These are phyloP conservation scores for Acacia concinna DNA, from an alignment of 331 rosid genomes.

Conservation along the genomic window DNA sequence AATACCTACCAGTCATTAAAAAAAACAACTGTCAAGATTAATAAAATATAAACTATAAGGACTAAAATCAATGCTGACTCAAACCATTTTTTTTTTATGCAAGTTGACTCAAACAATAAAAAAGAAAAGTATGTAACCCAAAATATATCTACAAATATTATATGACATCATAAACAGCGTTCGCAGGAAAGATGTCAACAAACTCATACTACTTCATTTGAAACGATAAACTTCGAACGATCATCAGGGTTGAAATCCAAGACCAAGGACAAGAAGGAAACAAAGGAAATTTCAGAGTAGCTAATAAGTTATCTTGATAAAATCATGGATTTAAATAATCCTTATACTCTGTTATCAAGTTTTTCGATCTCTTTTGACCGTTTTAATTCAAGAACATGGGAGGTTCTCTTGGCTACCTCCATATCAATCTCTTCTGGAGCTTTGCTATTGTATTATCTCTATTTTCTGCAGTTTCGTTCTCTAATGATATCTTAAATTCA, in stretches of 20 bases:
- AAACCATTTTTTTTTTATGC: too few relatives aligned
- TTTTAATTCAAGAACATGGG: conserved; percentile 17
- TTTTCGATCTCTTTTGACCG: neutral
- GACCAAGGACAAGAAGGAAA: neutral
- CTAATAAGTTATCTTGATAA: neutral
- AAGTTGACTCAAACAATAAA: too few relatives aligned
- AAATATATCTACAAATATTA: too few relatives aligned
- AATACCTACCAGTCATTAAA: too few relatives aligned
- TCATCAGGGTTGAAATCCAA: neutral
- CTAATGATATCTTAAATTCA: conserved; percentile 34
- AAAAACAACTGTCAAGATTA: too few relatives aligned
- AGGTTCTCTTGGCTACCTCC: conserved; percentile 1
- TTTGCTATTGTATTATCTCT: too few relatives aligned
- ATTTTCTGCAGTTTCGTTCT: conserved; percentile 8
- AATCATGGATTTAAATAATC: neutral
- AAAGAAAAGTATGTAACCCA: too few relatives aligned
- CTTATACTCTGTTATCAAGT: neutral
- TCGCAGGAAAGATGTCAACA: neutral
- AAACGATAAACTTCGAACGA: neutral
- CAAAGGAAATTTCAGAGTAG: neutral
- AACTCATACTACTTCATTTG: neutral
- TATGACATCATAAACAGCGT: too few relatives aligned
- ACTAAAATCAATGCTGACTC: too few relatives aligned
- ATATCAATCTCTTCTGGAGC: neutral
- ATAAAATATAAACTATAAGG: too few relatives aligned